Base-by-base conservation (phyloP, 75 land plant genomes). In the Chamaecyparis obtusa region DNA sequence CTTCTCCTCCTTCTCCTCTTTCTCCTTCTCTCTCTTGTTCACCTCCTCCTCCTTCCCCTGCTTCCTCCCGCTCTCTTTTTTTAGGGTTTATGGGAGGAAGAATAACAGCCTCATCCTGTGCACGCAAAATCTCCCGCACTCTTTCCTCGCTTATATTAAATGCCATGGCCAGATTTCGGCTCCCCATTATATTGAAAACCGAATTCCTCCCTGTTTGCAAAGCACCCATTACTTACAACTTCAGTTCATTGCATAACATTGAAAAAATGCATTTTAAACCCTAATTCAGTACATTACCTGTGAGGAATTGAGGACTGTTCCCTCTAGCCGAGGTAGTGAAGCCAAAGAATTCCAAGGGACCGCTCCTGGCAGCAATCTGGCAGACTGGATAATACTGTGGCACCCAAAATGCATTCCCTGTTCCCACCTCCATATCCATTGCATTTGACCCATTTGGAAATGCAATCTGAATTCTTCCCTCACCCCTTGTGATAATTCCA, bases 351-450 rank as follows among this genome's bases (percentile, higher is more conserved):
- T 93, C 94, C 55, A 96, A 32, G 24, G 92, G 92, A 14, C 94
- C 96, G 11, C 86, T 57, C 64, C 90, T 55, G 5, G 95, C 89
- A 30, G 97, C 94, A 27, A 96, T 90, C 64, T 96, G 97, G 88
- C 96, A 96, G 92, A 96, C 93, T 7, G 96, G 94, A 86, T 90
- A 96, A 89, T 93, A 91, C 30, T 90, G 90, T 0, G 97, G 97
- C 37, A 96, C 88, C 91, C 89, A 92, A 84, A 96, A 94, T n/a
- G 91, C 96, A 64, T 89, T 89, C 0, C 97, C 95, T 77, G 88
- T 92, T 15, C 16, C 84, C 36, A 94, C 89, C 60, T 89, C 79
- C 44, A 88, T 84, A 79, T 90, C 86, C 94, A 91, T 85, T 15
- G 93, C 97, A 60, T 85, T 41, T 19, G 91, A 85, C n/a, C 96